Evolutionary conservation across 1,139 yeast genomes (phyloP).

Genomic region (Geotrichum reessii): DNA sequence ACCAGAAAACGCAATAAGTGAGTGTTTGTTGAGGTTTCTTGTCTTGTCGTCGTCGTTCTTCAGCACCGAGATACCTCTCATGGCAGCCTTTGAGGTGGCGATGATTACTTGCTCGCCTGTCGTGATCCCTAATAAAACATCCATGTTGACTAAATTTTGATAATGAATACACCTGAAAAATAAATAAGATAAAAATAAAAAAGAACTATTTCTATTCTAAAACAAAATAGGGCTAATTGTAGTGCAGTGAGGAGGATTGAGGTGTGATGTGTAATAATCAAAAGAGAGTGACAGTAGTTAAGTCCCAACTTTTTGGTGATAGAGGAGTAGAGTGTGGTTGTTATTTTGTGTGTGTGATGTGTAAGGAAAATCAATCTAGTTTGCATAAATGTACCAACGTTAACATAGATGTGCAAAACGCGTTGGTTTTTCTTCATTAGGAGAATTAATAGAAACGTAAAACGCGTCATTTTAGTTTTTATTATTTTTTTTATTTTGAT

Average conservation of each 20-base stretch:
- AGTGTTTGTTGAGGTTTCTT: constrained; percentile 64
- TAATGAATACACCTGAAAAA: not conserved
- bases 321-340: not conserved
- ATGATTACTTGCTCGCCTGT: constrained; percentile 74
- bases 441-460: constrained; percentile 3
- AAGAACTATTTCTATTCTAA: constrained; percentile 2
- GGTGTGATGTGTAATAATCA: constrained; percentile 7
- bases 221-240: not conserved
- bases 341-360: not conserved
- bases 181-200: constrained; percentile 4
- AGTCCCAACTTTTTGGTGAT: not conserved
- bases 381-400: constrained; percentile 5
- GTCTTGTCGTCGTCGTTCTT: constrained; percentile 89
- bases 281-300: not conserved
- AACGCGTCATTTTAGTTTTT: not conserved
- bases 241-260: not conserved
- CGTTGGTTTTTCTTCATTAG: constrained; percentile 2
- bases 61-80: constrained; percentile 87
- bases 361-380: not conserved
- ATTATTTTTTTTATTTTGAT: not conserved
- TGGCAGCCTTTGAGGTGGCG: constrained; percentile 90
- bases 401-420: constrained; percentile 1
- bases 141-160: constrained; percentile 52
- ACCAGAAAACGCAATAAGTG: constrained; percentile 86
- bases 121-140: constrained; percentile 79